A percentile compares a stretch with the other conserved stretches of the same genome.
These are phyloP conservation scores for Penicillium brevicompactum DNA, from an alignment of 2,329 filamentous ascomycete species.

Conservation along the genomic window DNA sequence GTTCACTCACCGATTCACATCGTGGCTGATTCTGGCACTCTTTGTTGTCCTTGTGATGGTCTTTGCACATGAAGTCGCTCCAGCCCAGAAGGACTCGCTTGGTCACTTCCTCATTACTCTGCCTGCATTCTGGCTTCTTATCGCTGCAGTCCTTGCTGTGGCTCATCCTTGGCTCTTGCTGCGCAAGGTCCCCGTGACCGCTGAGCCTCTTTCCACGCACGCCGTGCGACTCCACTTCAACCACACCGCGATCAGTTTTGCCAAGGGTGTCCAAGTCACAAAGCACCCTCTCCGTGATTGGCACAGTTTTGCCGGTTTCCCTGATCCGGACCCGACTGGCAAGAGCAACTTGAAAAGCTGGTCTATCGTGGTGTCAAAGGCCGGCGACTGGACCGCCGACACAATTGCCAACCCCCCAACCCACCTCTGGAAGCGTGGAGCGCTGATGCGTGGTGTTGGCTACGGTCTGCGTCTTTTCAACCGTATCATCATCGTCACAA, in stretches of 20 bases:
- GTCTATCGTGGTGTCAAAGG: conserved; percentile 62
- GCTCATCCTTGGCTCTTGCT: conserved; percentile 73
- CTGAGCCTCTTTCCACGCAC: conserved; percentile 70
- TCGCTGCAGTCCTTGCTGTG: conserved; percentile 64
- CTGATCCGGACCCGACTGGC: conserved; percentile 48
- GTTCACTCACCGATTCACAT: conserved; percentile 68
- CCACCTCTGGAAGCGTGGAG: conserved; percentile 68
- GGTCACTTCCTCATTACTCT: conserved; percentile 46
- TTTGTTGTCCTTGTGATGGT: conserved; percentile 68
- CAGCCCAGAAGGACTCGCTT: conserved; percentile 36
- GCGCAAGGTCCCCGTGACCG: conserved; percentile 64
- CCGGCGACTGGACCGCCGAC: conserved; percentile 71
- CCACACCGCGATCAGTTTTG: conserved; percentile 61
- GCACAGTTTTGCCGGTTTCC: conserved; percentile 75
- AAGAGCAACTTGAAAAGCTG: conserved; percentile 11
- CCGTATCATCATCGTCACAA: conserved; percentile 67
- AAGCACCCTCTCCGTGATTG: conserved; percentile 68
- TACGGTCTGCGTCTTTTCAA: conserved; percentile 67
- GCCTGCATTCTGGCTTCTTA: conserved; percentile 68
- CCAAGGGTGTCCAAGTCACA: conserved; percentile 62
- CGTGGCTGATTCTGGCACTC: conserved; percentile 65
- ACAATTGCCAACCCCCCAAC: conserved; percentile 64
- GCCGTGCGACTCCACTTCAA: conserved; percentile 71
- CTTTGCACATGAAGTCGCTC: conserved; percentile 47
- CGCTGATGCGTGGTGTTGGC: conserved; percentile 68